Conservation (phyloP, 768 basidiomycete species). For the Xerocomus spinulosus region DNA sequence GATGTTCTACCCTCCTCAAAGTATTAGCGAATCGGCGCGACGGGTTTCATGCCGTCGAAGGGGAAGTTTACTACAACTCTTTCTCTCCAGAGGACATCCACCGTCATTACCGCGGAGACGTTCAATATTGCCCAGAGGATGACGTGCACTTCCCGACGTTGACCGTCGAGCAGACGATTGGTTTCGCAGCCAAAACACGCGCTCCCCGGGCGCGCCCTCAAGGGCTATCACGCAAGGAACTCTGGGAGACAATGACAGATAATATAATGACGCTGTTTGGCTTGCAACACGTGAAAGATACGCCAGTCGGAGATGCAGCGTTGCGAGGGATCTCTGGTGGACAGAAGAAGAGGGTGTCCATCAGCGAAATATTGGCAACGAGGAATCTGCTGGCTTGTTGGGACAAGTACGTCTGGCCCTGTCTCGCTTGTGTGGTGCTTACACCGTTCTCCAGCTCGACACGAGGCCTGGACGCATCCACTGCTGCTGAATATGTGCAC, state of each 20-base stretch:
- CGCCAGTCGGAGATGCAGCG: constrained; percentile 72
- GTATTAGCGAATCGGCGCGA: constrained; percentile 69
- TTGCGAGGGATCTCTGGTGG: constrained; percentile 74
- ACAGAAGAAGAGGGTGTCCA: constrained; percentile 80
- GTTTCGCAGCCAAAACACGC: constrained; percentile 63
- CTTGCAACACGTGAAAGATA: constrained; percentile 64
- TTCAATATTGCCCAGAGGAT: constrained; percentile 56
- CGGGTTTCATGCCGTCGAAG: constrained; percentile 64
- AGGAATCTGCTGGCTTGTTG: constrained; percentile 62
- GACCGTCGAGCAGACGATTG: constrained; percentile 44
- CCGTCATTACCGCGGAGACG: constrained; percentile 49
- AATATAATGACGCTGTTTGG: constrained; percentile 69
- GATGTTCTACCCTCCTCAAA: constrained; percentile 83
- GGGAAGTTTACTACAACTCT: constrained; percentile 73
- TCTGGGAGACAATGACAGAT: constrained; percentile 33
- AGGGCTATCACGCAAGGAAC: constrained; percentile 35
- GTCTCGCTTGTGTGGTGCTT: constrained; percentile 1
- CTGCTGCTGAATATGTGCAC: constrained; percentile 68
- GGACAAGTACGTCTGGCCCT: constrained; percentile 72
- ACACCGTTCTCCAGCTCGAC: constrained; percentile 46
- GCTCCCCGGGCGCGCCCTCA: constrained; percentile 53
- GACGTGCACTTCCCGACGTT: constrained; percentile 80
- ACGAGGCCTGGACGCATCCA: constrained; percentile 61
- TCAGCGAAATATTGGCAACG: constrained; percentile 63
- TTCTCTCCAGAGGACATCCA: constrained; percentile 60